phyloP scores from a whole-genome alignment of 805 yeast species.

The Lipomyces japonicus region DNA sequence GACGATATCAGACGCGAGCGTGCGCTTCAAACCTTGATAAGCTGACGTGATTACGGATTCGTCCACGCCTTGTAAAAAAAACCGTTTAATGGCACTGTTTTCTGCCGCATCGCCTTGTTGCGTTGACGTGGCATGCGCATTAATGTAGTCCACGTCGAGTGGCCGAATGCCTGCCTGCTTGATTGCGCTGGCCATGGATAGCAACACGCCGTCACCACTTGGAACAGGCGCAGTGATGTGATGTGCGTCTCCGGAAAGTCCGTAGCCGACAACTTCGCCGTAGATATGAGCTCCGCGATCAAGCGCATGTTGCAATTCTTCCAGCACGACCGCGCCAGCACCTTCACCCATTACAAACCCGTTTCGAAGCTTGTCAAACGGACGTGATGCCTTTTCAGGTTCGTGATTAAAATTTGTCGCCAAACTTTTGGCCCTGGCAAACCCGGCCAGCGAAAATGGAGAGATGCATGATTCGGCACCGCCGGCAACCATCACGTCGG shows the following conservation, averaged over 20 bases:
- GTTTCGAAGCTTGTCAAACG: constrained; percentile 71
- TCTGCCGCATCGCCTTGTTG: constrained; percentile 86
- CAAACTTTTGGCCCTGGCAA: constrained; percentile 82
- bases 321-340: constrained; percentile 74
- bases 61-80: constrained; percentile 45
- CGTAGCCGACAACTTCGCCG: constrained; percentile 84
- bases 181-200: constrained; percentile 79
- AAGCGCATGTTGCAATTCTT: constrained; percentile 70
- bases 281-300: constrained; percentile 59
- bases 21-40: constrained; percentile 11
- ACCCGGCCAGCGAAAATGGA: constrained; percentile 85
- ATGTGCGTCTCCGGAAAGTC: constrained; percentile 83
- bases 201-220: constrained; percentile 76
- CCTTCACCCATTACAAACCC: constrained; percentile 97
- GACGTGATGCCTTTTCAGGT: constrained; percentile 71
- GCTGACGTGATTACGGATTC: constrained; percentile 37
- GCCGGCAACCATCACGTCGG: constrained; percentile 89
- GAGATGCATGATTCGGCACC: constrained; percentile 85
- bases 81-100: constrained; percentile 58
- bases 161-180: constrained; percentile 47
- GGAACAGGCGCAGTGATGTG: constrained; percentile 90
- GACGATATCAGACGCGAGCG: constrained; percentile 25
- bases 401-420: constrained; percentile 57
- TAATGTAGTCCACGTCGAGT: constrained; percentile 63
- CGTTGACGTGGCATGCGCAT: constrained; percentile 98